Conservation (phyloP, 768 basidiomycete genomes). For the Suillus sp. region DNA sequence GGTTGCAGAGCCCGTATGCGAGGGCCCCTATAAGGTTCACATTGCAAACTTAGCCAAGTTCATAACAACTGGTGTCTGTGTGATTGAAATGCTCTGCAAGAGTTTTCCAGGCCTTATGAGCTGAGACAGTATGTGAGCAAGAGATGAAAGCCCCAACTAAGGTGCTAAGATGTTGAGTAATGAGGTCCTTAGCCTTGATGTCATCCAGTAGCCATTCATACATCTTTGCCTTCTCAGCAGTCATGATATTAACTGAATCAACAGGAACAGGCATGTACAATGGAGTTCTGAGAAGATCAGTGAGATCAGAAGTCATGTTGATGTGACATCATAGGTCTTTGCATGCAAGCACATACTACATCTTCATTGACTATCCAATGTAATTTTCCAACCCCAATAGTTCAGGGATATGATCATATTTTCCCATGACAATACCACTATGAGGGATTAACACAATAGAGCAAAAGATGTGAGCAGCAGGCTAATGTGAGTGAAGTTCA, state of each 20-base stretch:
- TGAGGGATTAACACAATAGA: too few species aligned
- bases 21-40: too few species aligned
- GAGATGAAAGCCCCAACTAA: not conserved
- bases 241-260: not conserved
- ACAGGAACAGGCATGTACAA: not conserved
- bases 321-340: conserved; percentile 7
- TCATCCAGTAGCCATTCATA: not conserved
- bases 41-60: too few species aligned
- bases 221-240: not conserved
- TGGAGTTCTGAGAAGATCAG: not conserved
- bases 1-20: too few species aligned
- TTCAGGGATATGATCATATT: conserved; percentile 17
- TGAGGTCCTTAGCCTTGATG: conserved; percentile 5
- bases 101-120: not conserved
- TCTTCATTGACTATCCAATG: not conserved
- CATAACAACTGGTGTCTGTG: too few species aligned
- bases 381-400: conserved; percentile 3
- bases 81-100: not conserved
- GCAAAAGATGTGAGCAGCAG: too few species aligned
- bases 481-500: too few species aligned
- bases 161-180: accelerated
- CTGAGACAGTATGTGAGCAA: not conserved
- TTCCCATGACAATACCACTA: not conserved
- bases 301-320: not conserved
- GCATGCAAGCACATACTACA: not conserved